These are phyloP conservation scores for Trichoderma pleuroti DNA, from an alignment of 2,329 filamentous ascomycete species.

Conservation along the genomic window DNA sequence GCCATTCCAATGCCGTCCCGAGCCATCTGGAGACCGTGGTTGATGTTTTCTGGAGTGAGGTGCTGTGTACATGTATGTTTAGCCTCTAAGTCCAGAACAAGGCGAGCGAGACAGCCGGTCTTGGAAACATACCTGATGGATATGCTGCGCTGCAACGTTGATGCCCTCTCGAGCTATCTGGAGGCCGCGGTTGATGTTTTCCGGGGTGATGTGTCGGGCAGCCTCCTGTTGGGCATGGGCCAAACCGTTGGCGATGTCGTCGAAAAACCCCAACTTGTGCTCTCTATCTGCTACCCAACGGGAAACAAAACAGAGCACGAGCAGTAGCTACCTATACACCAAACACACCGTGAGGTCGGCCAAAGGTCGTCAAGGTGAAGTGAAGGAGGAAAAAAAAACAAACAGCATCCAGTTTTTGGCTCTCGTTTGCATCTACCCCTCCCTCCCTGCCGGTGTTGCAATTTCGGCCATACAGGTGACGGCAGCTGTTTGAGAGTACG, in stretches of 20 bases:
- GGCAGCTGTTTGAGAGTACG: neutral
- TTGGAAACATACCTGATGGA: neutral
- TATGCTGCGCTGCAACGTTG: neutral
- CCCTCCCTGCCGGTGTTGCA: neutral
- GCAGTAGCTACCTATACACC: neutral
- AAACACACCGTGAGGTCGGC: neutral
- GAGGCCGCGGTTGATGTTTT: conserved; percentile 5
- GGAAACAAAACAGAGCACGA: neutral
- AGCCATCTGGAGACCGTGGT: neutral
- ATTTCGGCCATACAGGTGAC: neutral
- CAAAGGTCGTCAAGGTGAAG: neutral
- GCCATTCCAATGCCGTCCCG: neutral
- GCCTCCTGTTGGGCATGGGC: neutral
- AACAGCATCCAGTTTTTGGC: neutral
- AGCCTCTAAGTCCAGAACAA: neutral
- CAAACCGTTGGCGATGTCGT: neutral
- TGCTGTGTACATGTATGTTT: neutral
- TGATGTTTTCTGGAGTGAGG: neutral
- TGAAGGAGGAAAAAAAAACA: neutral
- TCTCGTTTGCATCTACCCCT: neutral
- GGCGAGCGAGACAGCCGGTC: neutral
- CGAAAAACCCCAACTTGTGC: neutral
- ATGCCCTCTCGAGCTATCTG: neutral
- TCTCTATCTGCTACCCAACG: neutral
- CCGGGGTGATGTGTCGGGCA: neutral